Conservation (phyloP, 257 asterid genomes). For the Anisodus tanguticus region DNA sequence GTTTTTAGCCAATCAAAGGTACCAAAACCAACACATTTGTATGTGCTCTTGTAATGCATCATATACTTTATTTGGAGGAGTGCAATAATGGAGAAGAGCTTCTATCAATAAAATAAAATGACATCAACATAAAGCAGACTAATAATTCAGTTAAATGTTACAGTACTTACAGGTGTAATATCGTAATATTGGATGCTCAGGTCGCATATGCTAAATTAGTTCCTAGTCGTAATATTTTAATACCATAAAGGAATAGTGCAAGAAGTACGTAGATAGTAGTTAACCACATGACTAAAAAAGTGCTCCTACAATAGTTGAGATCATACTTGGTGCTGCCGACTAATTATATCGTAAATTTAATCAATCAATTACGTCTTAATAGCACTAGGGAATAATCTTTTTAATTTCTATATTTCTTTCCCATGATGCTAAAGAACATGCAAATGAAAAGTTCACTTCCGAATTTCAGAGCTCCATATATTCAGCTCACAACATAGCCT, state of each 20-base stretch:
- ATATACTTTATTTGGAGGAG: background rate
- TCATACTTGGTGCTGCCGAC: background rate
- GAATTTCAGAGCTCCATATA: no score
- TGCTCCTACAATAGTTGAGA: background rate
- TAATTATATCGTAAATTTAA: background rate
- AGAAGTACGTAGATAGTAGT: background rate
- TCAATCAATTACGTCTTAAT: background rate
- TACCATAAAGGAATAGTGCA: background rate
- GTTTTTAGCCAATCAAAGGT: constrained; percentile 1
- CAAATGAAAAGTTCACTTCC: no score
- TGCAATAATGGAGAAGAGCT: background rate
- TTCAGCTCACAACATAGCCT: no score
- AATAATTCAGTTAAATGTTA: background rate
- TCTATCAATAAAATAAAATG: background rate
- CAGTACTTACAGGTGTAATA: background rate
- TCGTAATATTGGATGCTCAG: background rate
- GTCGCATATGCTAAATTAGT: background rate
- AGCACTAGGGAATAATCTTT: no score
- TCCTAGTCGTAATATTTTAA: background rate
- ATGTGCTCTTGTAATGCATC: background rate
- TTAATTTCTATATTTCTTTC: no score
- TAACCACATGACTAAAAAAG: background rate
- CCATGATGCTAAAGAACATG: no score
- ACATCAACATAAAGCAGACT: background rate
- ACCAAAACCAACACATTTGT: constrained; percentile 3